phyloP scores from a whole-genome alignment of 768 basidiomycete genomes.

The Boletus rex-veris region DNA sequence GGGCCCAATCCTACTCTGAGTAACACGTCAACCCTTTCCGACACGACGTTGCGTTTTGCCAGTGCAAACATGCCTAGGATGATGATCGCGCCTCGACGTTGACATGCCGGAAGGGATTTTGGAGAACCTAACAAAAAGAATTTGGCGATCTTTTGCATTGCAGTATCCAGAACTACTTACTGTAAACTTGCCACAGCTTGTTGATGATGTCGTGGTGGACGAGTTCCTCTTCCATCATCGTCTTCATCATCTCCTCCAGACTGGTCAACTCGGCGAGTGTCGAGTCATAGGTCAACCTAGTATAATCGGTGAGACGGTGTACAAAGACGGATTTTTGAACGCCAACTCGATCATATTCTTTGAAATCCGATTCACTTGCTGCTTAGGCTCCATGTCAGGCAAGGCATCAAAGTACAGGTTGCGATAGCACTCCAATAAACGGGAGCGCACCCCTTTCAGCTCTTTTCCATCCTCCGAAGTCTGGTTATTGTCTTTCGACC shows the following conservation, averaged over 20 bases:
- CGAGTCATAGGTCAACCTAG: constrained; percentile 84
- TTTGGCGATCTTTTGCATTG: background rate
- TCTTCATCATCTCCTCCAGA: constrained; percentile 93
- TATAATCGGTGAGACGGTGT: background rate
- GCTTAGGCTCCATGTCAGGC: constrained; percentile 70
- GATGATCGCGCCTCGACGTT: constrained; percentile 93
- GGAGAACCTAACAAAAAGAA: constrained; percentile 54
- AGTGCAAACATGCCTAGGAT: constrained; percentile 96
- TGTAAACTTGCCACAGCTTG: constrained; percentile 96
- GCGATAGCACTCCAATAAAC: constrained; percentile 85
- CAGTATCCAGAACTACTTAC: constrained; percentile 41
- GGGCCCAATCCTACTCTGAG: constrained; percentile 84
- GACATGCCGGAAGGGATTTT: constrained; percentile 69
- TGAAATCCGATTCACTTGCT: constrained; percentile 86
- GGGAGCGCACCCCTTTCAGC: constrained; percentile 82
- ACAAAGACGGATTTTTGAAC: background rate
- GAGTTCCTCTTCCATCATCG: constrained; percentile 88
- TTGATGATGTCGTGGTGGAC: constrained; percentile 81
- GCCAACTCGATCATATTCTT: constrained; percentile 96
- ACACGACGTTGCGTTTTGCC: constrained; percentile 73
- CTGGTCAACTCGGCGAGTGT: constrained; percentile 94
- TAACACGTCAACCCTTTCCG: constrained; percentile 79
- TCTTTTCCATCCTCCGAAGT: constrained; percentile 77
- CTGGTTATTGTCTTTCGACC: constrained; percentile 88
- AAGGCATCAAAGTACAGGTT: constrained; percentile 85